Base-by-base conservation (phyloP, 208 protist species). In the Tritrichomonas musculus region DNA sequence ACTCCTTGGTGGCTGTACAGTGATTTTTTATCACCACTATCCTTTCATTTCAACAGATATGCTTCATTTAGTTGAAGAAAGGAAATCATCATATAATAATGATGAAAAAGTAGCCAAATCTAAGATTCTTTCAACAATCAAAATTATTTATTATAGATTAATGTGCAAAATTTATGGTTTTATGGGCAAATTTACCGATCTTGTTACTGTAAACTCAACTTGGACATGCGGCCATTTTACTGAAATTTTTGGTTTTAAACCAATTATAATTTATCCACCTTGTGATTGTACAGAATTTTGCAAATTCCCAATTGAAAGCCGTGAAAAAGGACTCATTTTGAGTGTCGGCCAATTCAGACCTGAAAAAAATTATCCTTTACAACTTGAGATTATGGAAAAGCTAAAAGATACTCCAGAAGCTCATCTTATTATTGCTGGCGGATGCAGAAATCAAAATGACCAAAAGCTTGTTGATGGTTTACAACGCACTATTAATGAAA, bases 11-110 rank as follows among this genome's bases (percentile, higher is more conserved):
- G 55, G 97, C 0, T 96, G 96, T 72, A 94, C 60, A 0, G 97
- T 99, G 9, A 96, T 96, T 2, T 97, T 95, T 72, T 99, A 99
- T 95, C 97, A 97, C 0, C 99, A 99, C 95, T 99, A 99, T 95
- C 98, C 99, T 39, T 97, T 98, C 22, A 98, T 99, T 55, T 93
- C 93, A 49, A 95, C 92, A 20, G 96, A 97, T 77, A 97, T 97
- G 96, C 47, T 96, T 1, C 11, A n/a, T 41, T 0, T 1, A 39
- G 94, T 94, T 44, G 4, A 13, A 57, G 5, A 11, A 27, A 36
- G 49, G 44, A 41, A 33, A 41, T 2, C 13, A 11, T 39, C 22
- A 27, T 92, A 66, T 39, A 92, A 92, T 50, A 92, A 92, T 66
- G 22, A 64, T n/a, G 13, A 39, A 39, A 44, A 44, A 69, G n/a